These are phyloP conservation scores for Helenozyma baotianmanensis DNA, from an alignment of 805 yeast species.

Conservation along the genomic window DNA sequence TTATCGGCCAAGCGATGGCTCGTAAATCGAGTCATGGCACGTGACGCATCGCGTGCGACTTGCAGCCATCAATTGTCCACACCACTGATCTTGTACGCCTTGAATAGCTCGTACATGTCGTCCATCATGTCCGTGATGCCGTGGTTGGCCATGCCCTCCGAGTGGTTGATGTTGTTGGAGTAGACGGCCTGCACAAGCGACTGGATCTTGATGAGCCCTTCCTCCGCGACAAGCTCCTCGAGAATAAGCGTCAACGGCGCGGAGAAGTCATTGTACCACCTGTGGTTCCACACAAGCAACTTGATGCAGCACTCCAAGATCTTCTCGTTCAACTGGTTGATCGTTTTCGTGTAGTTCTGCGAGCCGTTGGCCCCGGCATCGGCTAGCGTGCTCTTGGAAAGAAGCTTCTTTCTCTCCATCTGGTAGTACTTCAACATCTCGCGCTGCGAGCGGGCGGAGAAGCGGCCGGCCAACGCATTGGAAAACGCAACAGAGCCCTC, in stretches of 20 bases:
- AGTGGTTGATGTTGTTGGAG: conserved; percentile 29
- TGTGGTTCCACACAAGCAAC: conserved; percentile 93
- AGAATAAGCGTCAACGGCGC: conserved; percentile 59
- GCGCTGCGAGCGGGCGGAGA: conserved; percentile 75
- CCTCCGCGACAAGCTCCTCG: conserved; percentile 60
- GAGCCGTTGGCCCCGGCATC: conserved; percentile 13
- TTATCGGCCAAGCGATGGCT: no score
- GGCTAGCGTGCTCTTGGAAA: conserved; percentile 19
- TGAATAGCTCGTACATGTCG: conserved; percentile 46
- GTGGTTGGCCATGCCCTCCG: conserved; percentile 32
- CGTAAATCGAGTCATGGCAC: not conserved
- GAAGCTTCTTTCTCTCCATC: conserved; percentile 40
- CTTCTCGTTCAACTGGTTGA: conserved; percentile 45
- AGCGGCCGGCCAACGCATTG: conserved; percentile 65
- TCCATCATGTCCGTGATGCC: conserved; percentile 58
- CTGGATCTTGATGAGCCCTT: conserved; percentile 73
- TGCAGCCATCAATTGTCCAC: conserved; percentile 31
- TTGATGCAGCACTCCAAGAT: conserved; percentile 70
- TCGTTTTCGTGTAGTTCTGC: conserved; percentile 34
- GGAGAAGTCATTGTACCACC: conserved; percentile 94
- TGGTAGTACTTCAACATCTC: conserved; percentile 65
- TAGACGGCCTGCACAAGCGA: conserved; percentile 67
- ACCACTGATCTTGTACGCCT: conserved; percentile 41
- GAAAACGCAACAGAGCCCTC: conserved; percentile 86
- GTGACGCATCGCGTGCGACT: not conserved